phyloP scores from a whole-genome alignment of 768 basidiomycete species.

The Leccinellum rugosiceps region DNA sequence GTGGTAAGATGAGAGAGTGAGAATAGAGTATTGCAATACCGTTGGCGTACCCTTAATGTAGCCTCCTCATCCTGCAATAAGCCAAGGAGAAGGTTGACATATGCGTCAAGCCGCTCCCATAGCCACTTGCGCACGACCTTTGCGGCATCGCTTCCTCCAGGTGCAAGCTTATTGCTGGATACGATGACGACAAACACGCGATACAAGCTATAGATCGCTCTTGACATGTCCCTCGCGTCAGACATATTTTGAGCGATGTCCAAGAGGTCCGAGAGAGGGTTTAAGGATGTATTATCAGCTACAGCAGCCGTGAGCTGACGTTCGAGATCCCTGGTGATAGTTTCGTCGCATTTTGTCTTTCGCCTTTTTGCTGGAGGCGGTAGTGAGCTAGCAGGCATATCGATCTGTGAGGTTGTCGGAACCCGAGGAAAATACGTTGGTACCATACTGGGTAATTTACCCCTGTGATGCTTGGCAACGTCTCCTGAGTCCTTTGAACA shows the following conservation, averaged over 20 bases:
- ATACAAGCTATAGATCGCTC: conserved; percentile 80
- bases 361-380: conserved; percentile 53
- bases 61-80: conserved; percentile 78
- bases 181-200: conserved; percentile 70
- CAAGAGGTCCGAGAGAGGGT: conserved; percentile 73
- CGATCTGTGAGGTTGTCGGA: neutral
- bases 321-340: conserved; percentile 49
- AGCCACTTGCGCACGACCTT: conserved; percentile 74
- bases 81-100: conserved; percentile 63
- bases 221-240: conserved; percentile 59
- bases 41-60: conserved; percentile 58
- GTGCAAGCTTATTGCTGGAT: conserved; percentile 51
- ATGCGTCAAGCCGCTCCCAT: conserved; percentile 68
- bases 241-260: conserved; percentile 46
- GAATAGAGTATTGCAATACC: neutral
- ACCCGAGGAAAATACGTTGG: neutral
- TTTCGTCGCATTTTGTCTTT: conserved; percentile 33
- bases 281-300: conserved; percentile 60
- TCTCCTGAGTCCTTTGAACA: too few relatives aligned
- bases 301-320: conserved; percentile 52
- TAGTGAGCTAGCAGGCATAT: conserved; percentile 41
- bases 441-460: neutral
- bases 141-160: conserved; percentile 50
- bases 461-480: too few relatives aligned
- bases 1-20: conserved; percentile 2